Percentiles rank a stretch among this genome's conserved stretches.
phyloP scores from a whole-genome alignment of 768 basidiomycete species.

The Auriculariales sp. region DNA sequence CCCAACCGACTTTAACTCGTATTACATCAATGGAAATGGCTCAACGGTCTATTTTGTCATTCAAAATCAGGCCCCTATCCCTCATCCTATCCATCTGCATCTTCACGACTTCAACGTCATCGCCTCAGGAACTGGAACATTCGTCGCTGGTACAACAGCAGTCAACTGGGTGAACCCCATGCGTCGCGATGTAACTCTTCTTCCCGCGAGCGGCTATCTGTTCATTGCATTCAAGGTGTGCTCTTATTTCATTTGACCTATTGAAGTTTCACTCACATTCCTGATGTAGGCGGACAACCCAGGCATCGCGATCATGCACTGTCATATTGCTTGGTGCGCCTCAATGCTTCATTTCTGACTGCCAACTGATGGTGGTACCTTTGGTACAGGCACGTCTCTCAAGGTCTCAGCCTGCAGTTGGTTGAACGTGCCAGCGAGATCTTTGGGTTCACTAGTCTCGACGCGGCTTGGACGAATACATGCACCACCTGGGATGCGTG shows the following conservation, averaged over 20 bases:
- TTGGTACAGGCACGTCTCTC: slow-evolving; percentile 3
- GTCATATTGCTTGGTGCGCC: slow-evolving; percentile 5
- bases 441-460: not conserved
- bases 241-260: not conserved
- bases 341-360: too few species aligned
- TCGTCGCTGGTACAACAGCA: not conserved
- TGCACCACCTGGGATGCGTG: not conserved
- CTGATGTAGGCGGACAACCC: not conserved
- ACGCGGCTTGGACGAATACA: not conserved
- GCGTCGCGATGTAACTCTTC: slow-evolving; percentile 3
- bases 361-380: too few species aligned
- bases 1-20: too few species aligned
- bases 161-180: slow-evolving; percentile 1
- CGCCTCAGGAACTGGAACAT: not conserved
- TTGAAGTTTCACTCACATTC: not conserved
- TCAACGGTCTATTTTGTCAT: not conserved
- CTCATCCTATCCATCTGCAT: slow-evolving; percentile 18
- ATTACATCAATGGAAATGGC: too few species aligned
- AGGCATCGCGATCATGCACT: slow-evolving; percentile 3
- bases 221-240: not conserved
- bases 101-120: slow-evolving; percentile 5
- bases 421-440: not conserved
- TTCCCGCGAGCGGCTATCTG: slow-evolving; percentile 1
- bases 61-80: not conserved
- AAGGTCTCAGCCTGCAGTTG: slow-evolving; percentile 1